Evolutionary conservation across 768 basidiomycete species (phyloP).

Genomic region (Boletus sensibilis): DNA sequence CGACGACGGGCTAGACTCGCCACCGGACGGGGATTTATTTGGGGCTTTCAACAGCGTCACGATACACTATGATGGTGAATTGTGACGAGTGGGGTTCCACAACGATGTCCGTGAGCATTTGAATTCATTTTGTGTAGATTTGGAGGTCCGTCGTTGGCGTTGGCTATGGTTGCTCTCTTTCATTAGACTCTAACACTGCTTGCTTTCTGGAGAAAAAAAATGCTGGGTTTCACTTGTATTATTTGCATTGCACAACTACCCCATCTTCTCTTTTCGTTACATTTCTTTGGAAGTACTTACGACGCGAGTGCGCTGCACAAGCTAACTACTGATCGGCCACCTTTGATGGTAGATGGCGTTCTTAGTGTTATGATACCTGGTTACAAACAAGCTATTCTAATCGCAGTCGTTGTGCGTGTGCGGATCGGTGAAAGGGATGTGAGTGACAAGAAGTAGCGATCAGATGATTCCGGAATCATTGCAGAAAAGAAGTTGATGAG

Average conservation of each 20-base stretch:
- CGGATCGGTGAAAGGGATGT: neutral
- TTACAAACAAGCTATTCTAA: constrained; percentile 31
- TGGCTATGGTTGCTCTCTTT: constrained; percentile 7
- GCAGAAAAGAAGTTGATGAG: constrained; percentile 22
- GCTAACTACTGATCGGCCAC: constrained; percentile 21
- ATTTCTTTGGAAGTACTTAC: constrained; percentile 27
- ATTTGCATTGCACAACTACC: constrained; percentile 32
- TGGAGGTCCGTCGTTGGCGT: constrained; percentile 20
- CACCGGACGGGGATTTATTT: constrained; percentile 67
- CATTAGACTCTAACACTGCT: constrained; percentile 23
- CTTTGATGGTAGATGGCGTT: constrained; percentile 20
- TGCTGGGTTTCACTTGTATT: constrained; percentile 32
- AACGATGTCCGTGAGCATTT: neutral
- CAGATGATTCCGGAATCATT: constrained; percentile 14
- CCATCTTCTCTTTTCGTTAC: constrained; percentile 16
- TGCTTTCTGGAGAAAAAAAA: constrained; percentile 22
- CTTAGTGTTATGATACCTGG: constrained; percentile 35
- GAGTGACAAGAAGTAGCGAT: constrained; percentile 12
- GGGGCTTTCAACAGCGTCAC: constrained; percentile 90
- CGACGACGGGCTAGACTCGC: constrained; percentile 45
- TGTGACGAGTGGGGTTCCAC: constrained; percentile 17
- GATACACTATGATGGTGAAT: constrained; percentile 77
- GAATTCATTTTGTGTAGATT: constrained; percentile 2
- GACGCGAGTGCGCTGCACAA: constrained; percentile 17
- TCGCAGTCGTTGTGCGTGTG: constrained; percentile 8